These are phyloP conservation scores for Ustilago shanxiensis DNA, from an alignment of 1,284 basidiomycete species.

Conservation along the genomic window DNA sequence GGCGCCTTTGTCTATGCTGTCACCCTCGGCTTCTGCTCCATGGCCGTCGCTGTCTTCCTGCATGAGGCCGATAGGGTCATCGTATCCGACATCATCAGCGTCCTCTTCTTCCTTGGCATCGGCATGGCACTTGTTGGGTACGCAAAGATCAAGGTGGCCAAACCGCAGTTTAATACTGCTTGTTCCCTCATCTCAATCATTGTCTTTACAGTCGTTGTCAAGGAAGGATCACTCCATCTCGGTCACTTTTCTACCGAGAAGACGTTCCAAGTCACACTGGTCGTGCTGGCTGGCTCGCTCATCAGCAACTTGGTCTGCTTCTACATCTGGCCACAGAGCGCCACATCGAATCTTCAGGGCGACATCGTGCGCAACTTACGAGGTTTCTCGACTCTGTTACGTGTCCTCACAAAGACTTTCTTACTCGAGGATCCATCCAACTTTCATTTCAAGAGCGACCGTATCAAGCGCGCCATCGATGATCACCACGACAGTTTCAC, in stretches of 20 bases:
- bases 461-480: constrained; percentile 63
- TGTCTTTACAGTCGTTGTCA: constrained; percentile 75
- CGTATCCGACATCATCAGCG: constrained; percentile 69
- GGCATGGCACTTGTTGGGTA: constrained; percentile 86
- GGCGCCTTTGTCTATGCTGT: constrained; percentile 80
- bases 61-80: constrained; percentile 73
- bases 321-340: constrained; percentile 84
- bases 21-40: constrained; percentile 81
- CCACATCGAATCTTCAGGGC: constrained; percentile 82
- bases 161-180: constrained; percentile 92
- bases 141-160: constrained; percentile 89
- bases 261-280: constrained; percentile 73
- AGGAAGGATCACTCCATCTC: constrained; percentile 84
- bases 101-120: constrained; percentile 78
- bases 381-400: constrained; percentile 62
- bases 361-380: constrained; percentile 61
- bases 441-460: constrained; percentile 59
- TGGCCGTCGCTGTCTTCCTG: constrained; percentile 72
- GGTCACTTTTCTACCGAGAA: constrained; percentile 68
- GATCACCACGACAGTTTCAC: constrained; percentile 65
- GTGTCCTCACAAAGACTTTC: constrained; percentile 66
- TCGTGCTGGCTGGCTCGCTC: constrained; percentile 81
- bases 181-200: constrained; percentile 64
- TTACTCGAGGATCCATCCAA: constrained; percentile 62
- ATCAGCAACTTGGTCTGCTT: constrained; percentile 88